These are phyloP conservation scores for Crithidia brevicula DNA, from an alignment of 208 protist species.

Conservation along the genomic window DNA sequence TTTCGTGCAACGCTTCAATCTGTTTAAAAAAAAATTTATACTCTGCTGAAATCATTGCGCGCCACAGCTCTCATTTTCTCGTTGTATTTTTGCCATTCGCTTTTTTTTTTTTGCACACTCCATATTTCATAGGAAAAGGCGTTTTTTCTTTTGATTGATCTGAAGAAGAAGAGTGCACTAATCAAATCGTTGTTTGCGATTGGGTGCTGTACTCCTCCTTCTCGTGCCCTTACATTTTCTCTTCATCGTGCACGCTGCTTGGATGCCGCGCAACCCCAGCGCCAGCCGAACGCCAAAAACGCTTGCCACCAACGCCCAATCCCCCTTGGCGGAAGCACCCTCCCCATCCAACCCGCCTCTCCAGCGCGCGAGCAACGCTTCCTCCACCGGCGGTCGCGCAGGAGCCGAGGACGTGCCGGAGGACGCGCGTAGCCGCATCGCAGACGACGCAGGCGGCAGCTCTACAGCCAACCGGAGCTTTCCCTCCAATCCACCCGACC, in stretches of 20 bases:
- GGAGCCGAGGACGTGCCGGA: conserved; percentile 6
- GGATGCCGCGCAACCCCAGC: conserved; percentile 12
- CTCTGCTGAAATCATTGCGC: conserved; percentile 1
- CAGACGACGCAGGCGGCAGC: background rate
- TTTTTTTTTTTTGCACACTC: conserved; percentile 5
- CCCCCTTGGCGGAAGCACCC: background rate
- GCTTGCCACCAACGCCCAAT: background rate
- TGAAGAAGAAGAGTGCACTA: too few relatives aligned
- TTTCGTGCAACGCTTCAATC: too few relatives aligned
- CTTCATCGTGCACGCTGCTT: background rate
- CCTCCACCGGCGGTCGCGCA: conserved; percentile 10
- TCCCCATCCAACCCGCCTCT: background rate
- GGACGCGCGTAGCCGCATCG: background rate
- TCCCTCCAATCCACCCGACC: background rate
- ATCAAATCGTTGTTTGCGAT: too few relatives aligned
- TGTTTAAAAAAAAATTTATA: too few relatives aligned
- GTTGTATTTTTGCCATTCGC: background rate
- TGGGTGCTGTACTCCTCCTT: too few relatives aligned
- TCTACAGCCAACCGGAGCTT: background rate
- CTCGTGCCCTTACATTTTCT: background rate
- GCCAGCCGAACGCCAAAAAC: conserved; percentile 4
- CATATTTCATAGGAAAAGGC: too few relatives aligned
- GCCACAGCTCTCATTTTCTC: background rate
- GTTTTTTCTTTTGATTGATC: too few relatives aligned
- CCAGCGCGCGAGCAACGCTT: background rate